These are phyloP conservation scores for Pichia paraexigua DNA, from an alignment of 805 yeast species.

Conservation along the genomic window DNA sequence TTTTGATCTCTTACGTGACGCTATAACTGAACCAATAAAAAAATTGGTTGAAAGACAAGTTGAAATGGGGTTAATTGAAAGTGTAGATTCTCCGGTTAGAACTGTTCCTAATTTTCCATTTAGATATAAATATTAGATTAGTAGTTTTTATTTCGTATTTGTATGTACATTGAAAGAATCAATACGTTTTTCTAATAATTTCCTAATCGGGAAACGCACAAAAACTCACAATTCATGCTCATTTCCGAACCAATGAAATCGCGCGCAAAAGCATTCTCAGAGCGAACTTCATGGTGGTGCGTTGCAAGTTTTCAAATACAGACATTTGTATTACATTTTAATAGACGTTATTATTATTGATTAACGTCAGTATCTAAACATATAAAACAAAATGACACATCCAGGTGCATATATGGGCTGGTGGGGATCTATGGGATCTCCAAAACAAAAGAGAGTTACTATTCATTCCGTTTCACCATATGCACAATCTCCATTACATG, in stretches of 20 bases:
- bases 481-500: slow-evolving; percentile 89
- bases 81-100: neutral
- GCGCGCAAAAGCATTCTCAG: neutral
- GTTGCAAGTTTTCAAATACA: neutral
- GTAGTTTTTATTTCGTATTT: no score
- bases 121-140: neutral
- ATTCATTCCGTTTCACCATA: slow-evolving; percentile 88
- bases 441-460: slow-evolving; percentile 78
- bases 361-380: neutral
- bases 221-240: neutral
- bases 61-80: neutral
- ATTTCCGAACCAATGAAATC: slow-evolving; percentile 3
- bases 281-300: neutral
- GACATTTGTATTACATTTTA: neutral
- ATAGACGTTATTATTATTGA: no score
- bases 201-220: neutral
- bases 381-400: slow-evolving; percentile 25
- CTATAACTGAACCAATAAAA: slow-evolving; percentile 28
- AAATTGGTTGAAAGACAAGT: slow-evolving; percentile 25
- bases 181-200: neutral
- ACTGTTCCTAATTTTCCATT: neutral
- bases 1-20: slow-evolving; percentile 32
- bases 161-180: no score
- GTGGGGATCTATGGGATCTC: slow-evolving; percentile 93
- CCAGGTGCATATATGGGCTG: slow-evolving; percentile 86